Evolutionary conservation across 768 basidiomycete species (phyloP), one percentile per base, ranked within the genome.

Genomic region (Lentinus brumalis): DNA sequence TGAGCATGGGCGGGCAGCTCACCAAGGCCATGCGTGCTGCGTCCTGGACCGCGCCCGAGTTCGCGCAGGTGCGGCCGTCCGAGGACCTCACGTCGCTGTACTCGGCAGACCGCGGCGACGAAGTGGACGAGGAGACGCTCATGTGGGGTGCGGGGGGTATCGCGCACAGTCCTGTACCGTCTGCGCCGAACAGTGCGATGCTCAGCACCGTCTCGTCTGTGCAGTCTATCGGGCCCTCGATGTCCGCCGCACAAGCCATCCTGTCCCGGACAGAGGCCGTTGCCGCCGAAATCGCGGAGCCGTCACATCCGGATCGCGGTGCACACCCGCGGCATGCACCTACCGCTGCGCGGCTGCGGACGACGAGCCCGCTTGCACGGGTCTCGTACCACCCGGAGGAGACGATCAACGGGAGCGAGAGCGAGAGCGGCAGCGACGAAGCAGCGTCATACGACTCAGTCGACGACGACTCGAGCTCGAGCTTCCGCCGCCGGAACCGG

Each of bases 11-110:
- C 53, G 71, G 75, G 7, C 52, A 60, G 53, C 67, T 80, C 44
- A 77, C 76, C 12, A 78, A 79, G 35, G 84, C 82, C 30, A 77
- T 83, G 60, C 77, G 87, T 5, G 87, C 87, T 10, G 85, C 86
- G 52, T 87, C 86, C 66, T 88, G 86, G 87, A 86, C 84, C 0
- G 85, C 76, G 11, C 70, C 78, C 15, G 76, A 74, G 64, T 79
- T 70, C 69, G 69, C 70, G 68, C 69, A 72, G 15, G 62, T 50
- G 55, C 70, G 62, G 69, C 76, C 60, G 50, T 77, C 70, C 73
- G 78, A 78, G 47, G 78, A 79, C 45, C 73, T 79, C 65, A 75
- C 70, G 44, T 80, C 78, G 57, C 61, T 83, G 49, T 76, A 82
- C 59, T 79, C 77, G 14, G 78, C 74, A 32, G 80, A 81, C 58